Evolutionary conservation across 768 basidiomycete genomes (phyloP).

Genomic region (Russula compacta): DNA sequence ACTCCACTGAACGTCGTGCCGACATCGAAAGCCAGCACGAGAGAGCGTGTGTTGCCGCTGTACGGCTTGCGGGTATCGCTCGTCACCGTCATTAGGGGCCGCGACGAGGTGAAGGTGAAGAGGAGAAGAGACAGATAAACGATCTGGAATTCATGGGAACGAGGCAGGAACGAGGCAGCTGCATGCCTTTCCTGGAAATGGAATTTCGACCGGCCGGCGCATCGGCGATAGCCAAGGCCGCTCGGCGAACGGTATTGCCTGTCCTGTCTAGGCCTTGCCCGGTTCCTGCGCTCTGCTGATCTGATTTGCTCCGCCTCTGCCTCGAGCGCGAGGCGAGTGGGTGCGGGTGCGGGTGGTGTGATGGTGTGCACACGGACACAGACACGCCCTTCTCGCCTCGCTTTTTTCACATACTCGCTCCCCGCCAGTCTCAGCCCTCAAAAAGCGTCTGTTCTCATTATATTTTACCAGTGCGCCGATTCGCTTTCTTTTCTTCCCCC

Average conservation of each 20-base stretch:
- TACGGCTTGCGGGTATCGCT: slow-evolving; percentile 68
- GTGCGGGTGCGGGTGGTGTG: background rate
- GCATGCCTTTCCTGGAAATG: background rate
- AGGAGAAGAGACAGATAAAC: background rate
- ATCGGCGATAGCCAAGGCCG: background rate
- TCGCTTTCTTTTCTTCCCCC: background rate
- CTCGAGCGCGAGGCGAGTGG: background rate
- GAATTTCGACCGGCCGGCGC: background rate
- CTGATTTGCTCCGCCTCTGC: background rate
- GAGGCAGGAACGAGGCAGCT: slow-evolving; percentile 2
- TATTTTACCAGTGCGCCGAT: too few species aligned
- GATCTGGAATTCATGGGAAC: background rate
- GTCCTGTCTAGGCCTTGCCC: too few species aligned
- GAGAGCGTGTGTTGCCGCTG: slow-evolving; percentile 48
- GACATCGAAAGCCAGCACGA: slow-evolving; percentile 73
- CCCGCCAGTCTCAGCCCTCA: slow-evolving; percentile 11
- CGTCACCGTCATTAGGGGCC: slow-evolving; percentile 39
- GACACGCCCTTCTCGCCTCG: slow-evolving; percentile 1
- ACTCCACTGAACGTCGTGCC: slow-evolving; percentile 80
- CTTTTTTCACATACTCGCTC: slow-evolving; percentile 10
- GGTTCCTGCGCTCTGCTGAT: too few species aligned
- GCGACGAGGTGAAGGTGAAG: background rate
- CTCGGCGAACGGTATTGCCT: background rate
- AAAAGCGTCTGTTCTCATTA: too few species aligned
- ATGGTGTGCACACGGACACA: background rate